phyloP scores from a whole-genome alignment of 2,329 filamentous ascomycete genomes.

The Dothiorella sarmentorum region DNA sequence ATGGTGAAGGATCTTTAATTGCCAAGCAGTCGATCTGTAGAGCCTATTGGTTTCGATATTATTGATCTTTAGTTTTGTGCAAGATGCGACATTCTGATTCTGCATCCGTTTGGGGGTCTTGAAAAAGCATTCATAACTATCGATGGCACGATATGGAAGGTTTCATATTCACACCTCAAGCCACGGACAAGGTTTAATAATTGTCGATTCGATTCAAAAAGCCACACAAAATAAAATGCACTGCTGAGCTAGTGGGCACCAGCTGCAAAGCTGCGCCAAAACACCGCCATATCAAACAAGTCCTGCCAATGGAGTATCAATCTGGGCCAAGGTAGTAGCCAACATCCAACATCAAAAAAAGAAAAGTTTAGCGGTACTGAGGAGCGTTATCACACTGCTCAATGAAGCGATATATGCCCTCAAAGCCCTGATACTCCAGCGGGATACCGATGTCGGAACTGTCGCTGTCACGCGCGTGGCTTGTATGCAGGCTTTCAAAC shows the following conservation, averaged over 20 bases:
- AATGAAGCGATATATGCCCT: conserved; percentile 65
- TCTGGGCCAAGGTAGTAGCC: conserved; percentile 6
- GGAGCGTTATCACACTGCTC: conserved; percentile 54
- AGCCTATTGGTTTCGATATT: too few species aligned
- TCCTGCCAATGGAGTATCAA: background rate
- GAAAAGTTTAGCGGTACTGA: background rate
- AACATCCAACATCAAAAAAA: background rate
- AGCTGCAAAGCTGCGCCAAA: background rate
- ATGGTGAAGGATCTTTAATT: too few species aligned
- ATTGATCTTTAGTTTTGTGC: too few species aligned
- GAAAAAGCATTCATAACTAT: too few species aligned
- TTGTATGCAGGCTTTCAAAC: conserved; percentile 57
- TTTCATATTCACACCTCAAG: too few species aligned
- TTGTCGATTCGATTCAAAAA: background rate
- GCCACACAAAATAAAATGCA: background rate
- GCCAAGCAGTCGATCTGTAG: too few species aligned
- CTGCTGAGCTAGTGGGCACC: background rate
- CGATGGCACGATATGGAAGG: background rate
- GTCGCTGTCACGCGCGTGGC: conserved; percentile 43
- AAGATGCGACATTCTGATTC: too few species aligned
- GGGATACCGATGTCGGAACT: conserved; percentile 34
- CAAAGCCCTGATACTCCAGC: conserved; percentile 59
- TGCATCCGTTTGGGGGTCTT: too few species aligned
- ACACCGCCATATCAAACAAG: background rate
- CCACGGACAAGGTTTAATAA: too few species aligned